Percentiles rank a stretch among this genome's conserved stretches.
phyloP scores from a whole-genome alignment of 768 basidiomycete species.

The Pleurotus platypus region DNA sequence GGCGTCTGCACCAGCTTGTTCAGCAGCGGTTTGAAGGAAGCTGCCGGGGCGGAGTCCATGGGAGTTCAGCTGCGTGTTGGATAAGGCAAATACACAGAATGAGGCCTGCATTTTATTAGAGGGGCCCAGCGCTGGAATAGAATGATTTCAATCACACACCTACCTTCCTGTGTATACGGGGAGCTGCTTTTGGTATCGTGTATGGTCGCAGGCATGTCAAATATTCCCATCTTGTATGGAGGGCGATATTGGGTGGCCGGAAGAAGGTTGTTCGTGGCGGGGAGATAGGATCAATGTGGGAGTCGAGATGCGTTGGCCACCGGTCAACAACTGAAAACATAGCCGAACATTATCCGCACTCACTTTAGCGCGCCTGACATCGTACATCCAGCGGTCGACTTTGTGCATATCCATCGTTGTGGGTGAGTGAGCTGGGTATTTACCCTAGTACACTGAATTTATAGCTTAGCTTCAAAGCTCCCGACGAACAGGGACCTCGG shows the following conservation, averaged over 20 bases:
- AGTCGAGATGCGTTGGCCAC: not conserved
- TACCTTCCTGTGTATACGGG: conserved; percentile 5
- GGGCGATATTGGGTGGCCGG: not conserved
- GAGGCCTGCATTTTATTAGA: not conserved
- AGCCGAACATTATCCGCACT: conserved; percentile 2
- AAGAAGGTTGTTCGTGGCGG: not conserved
- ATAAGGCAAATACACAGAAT: not conserved
- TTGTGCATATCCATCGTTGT: not conserved
- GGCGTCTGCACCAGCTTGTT: conserved; percentile 78
- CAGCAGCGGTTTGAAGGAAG: conserved; percentile 71
- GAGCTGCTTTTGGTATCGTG: conserved; percentile 2
- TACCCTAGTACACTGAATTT: conserved; percentile 12
- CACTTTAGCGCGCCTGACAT: conserved; percentile 1
- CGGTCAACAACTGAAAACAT: not conserved
- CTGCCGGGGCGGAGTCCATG: conserved; percentile 6
- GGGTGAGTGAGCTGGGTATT: not conserved
- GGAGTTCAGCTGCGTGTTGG: not conserved
- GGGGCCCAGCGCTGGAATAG: not conserved
- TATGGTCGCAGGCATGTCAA: not conserved
- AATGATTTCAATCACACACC: conserved; percentile 1
- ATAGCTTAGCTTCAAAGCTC: too few species aligned
- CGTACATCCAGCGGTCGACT: not conserved
- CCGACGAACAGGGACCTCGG: too few species aligned
- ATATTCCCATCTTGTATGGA: conserved; percentile 1
- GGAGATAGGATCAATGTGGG: conserved; percentile 1